A percentile compares a stretch with the other conserved stretches of the same genome.
Evolutionary conservation across 768 basidiomycete genomes (phyloP).

Genomic region (Boletus reticulatus): DNA sequence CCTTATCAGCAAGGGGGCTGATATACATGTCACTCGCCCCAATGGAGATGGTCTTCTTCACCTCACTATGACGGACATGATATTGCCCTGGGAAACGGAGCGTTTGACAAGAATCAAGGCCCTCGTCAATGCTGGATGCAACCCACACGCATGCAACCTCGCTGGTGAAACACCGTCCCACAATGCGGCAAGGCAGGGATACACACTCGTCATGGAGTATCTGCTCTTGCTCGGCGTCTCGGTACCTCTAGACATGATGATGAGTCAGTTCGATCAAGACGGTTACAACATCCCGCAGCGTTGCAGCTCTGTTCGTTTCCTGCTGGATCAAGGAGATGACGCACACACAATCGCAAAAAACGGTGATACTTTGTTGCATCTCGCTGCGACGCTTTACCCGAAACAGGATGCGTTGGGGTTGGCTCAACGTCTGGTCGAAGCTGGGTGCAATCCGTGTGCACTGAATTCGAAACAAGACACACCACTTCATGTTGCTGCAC

Average conservation of each 20-base stretch:
- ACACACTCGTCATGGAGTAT: background rate
- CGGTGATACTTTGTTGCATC: background rate
- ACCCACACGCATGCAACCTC: background rate
- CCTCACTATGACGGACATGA: background rate
- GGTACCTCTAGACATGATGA: background rate
- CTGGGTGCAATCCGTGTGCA: background rate
- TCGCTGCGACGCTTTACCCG: background rate
- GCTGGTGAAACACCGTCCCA: background rate
- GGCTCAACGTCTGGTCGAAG: background rate
- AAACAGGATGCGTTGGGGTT: background rate
- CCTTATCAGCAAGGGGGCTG: slow-evolving; percentile 1
- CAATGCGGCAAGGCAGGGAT: background rate
- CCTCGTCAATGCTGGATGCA: background rate
- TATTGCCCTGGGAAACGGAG: background rate
- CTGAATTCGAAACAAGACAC: background rate
- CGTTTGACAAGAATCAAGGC: background rate
- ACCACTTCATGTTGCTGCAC: background rate
- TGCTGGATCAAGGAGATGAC: background rate
- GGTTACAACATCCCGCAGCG: too few species aligned
- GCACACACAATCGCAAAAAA: background rate
- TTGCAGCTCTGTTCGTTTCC: background rate
- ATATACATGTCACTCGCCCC: background rate
- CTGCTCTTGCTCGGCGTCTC: background rate
- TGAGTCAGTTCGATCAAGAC: too few species aligned
- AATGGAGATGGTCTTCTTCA: slow-evolving; percentile 1